These are phyloP conservation scores for Viridothelium virens DNA, from an alignment of 495 filamentous ascomycete species.

Conservation along the genomic window DNA sequence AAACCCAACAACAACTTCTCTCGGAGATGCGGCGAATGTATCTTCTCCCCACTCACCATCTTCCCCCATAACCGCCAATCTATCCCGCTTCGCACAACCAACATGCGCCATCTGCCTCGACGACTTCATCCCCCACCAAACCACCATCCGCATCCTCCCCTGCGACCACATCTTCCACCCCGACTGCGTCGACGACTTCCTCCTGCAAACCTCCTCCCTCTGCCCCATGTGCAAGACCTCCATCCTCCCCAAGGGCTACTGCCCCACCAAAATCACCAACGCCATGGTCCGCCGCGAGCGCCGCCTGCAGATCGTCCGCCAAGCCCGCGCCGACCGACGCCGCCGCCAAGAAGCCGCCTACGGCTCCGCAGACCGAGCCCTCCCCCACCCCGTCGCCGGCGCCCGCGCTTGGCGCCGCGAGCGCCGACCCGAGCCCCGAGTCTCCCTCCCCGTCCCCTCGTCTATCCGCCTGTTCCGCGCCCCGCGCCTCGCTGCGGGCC, in stretches of 20 bases:
- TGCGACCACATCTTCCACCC: constrained; percentile 90
- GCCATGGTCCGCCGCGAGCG: constrained; percentile 71
- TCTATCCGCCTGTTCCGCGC: constrained; percentile 5
- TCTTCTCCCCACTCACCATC: constrained; percentile 21
- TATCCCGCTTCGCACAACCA: constrained; percentile 51
- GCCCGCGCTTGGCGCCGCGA: too few relatives aligned
- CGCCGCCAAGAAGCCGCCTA: not conserved
- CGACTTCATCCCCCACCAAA: constrained; percentile 55
- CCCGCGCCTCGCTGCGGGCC: not conserved
- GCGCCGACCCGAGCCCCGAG: too few relatives aligned
- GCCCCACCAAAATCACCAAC: constrained; percentile 65
- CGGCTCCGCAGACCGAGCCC: not conserved
- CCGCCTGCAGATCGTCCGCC: constrained; percentile 26
- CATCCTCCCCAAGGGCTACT: constrained; percentile 59
- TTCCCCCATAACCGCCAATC: constrained; percentile 14
- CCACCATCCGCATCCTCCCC: constrained; percentile 71
- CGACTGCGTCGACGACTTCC: constrained; percentile 75
- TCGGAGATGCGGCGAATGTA: not conserved
- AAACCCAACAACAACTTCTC: not conserved
- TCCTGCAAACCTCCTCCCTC: constrained; percentile 61
- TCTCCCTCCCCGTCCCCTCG: not conserved
- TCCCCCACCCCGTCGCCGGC: too few relatives aligned
- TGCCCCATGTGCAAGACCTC: constrained; percentile 83
- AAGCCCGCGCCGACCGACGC: constrained; percentile 1
- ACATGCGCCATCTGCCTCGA: constrained; percentile 83